Base-by-base conservation (phyloP, 306 rosid genomes). In the Prunus padus region DNA sequence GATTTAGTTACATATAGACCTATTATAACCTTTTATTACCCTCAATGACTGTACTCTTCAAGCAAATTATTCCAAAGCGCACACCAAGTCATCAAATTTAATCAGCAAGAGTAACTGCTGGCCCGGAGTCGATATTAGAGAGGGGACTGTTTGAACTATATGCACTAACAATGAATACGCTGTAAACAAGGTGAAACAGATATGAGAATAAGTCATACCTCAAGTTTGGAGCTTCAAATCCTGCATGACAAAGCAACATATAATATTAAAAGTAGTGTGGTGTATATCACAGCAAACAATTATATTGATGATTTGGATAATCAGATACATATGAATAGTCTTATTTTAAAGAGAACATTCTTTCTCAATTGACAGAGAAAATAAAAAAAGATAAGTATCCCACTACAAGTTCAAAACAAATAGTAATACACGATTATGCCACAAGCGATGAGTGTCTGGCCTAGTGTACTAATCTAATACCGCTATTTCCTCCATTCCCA, bases 211-310 rank as follows among this genome's bases (percentile, higher is more conserved):
- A 37, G 59, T 20, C 73, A 37, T 82, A 92, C 94, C 96, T 92
- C 81, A 90, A 81, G 67, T 81, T 87, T 65, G 98, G 98, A 2
- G 96, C 92, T 80, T 92, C 91, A 84, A 81, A 87, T 44, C 98
- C 94, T 90, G 90, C 74, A 88, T 25, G 64, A 77, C 19, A 77
- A 76, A 69, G 56, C 56, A 51, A 51, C 56, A 51, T 51, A 22
- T 51, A 51, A 15, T 18, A 51, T 51, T 16, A 51, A 51, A 51
- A 51, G n/a, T 51, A 18, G 56, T 18, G 56, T 51, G 56, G n/a
- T 4, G 56, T 18, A 51, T 6, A 13, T 47, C 51, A 47, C 13
- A 47, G 51, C 51, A 47, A 47, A 47, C 16, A 13, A 47, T 14
- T 47, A 47, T 47, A 47, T 47, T 13, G 56, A 51, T 18, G 56